Evolutionary conservation across 805 yeast genomes (phyloP).

Genomic region (Wickerhamiella siamensis): DNA sequence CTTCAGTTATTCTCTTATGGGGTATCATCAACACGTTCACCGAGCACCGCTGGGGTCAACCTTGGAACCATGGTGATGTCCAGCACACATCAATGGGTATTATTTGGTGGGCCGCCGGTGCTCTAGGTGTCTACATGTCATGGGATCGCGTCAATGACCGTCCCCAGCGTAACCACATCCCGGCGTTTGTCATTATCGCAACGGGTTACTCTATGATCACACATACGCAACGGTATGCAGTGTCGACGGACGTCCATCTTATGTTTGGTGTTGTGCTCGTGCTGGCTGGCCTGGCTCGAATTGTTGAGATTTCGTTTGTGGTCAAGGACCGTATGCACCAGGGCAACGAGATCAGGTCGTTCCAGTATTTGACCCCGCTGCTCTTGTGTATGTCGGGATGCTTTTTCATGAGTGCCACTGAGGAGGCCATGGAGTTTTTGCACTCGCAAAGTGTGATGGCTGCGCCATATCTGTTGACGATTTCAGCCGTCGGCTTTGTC

Average conservation of each 20-base stretch:
- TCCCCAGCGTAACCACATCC: slow-evolving; percentile 56
- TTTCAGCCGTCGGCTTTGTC: slow-evolving; percentile 59
- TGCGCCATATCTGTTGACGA: slow-evolving; percentile 62
- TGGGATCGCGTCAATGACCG: slow-evolving; percentile 34
- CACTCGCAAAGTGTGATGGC: slow-evolving; percentile 69
- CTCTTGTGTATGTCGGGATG: slow-evolving; percentile 65
- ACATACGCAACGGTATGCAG: slow-evolving; percentile 59
- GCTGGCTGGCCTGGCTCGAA: slow-evolving; percentile 61
- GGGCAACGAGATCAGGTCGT: slow-evolving; percentile 41
- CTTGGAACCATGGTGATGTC: slow-evolving; percentile 85
- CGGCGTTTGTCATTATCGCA: slow-evolving; percentile 65
- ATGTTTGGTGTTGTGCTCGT: slow-evolving; percentile 74
- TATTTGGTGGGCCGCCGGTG: slow-evolving; percentile 91
- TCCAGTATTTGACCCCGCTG: slow-evolving; percentile 81
- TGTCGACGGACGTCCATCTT: slow-evolving; percentile 77
- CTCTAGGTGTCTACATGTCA: slow-evolving; percentile 66
- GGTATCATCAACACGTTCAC: slow-evolving; percentile 92
- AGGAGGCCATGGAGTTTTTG: slow-evolving; percentile 67
- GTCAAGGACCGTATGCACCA: slow-evolving; percentile 36
- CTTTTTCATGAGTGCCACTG: slow-evolving; percentile 83
- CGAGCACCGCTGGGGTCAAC: slow-evolving; percentile 93
- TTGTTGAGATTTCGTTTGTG: slow-evolving; percentile 68
- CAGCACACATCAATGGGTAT: slow-evolving; percentile 96
- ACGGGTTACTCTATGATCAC: slow-evolving; percentile 94
- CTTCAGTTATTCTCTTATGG: slow-evolving; percentile 68